These are phyloP conservation scores for Ceratobasidium sp. DNA, from an alignment of 1,284 basidiomycete genomes.

Conservation along the genomic window DNA sequence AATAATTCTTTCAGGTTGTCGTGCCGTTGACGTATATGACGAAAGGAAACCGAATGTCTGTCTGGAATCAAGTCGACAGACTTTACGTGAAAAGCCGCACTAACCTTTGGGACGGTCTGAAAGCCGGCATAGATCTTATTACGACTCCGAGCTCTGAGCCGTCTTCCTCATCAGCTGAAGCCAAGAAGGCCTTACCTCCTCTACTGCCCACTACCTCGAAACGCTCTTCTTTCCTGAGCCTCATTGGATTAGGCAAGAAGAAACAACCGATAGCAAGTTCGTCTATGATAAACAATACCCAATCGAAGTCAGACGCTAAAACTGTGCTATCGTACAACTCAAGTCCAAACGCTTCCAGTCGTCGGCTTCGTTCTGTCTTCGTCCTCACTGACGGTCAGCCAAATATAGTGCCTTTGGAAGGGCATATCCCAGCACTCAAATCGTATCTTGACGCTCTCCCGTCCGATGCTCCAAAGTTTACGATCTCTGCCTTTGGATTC, in stretches of 20 bases:
- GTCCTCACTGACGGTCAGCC: conserved; percentile 44
- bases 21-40: conserved; percentile 37
- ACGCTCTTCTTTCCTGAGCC: background rate
- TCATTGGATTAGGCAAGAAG: conserved; percentile 14
- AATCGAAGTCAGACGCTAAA: background rate
- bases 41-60: conserved; percentile 17
- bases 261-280: background rate
- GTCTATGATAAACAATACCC: background rate
- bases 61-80: conserved; percentile 35
- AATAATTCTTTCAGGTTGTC: conserved; percentile 7
- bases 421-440: conserved; percentile 42
- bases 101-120: conserved; percentile 45
- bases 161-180: background rate
- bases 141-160: background rate
- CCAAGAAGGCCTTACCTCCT: background rate
- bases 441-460: conserved; percentile 39
- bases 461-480: conserved; percentile 36
- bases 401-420: conserved; percentile 41
- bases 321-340: background rate
- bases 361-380: conserved; percentile 40
- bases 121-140: conserved; percentile 43
- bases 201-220: background rate
- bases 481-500: conserved; percentile 44
- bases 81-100: conserved; percentile 40
- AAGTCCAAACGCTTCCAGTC: background rate